A percentile compares a stretch with the other conserved stretches of the same genome.
phyloP scores from a whole-genome alignment of 164 flowering plant species.

The Santalum album region DNA sequence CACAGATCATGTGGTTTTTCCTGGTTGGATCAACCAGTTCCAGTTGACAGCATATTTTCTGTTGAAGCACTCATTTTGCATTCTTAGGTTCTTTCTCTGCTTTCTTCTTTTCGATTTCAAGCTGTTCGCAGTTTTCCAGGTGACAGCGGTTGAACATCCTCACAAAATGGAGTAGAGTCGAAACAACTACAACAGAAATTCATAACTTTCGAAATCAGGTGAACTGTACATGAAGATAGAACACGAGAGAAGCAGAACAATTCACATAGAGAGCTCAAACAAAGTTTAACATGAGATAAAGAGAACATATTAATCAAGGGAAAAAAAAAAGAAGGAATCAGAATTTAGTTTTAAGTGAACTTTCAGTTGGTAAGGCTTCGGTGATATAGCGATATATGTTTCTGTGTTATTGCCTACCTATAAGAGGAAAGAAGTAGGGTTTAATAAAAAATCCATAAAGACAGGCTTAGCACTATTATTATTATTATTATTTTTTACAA shows the following conservation, averaged over 20 bases:
- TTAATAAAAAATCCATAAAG: no score
- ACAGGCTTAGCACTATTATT: no score
- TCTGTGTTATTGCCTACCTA: no score
- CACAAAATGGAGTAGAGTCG: slow-evolving; percentile 69
- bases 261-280: background rate
- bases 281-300: no score
- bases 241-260: background rate
- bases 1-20: background rate
- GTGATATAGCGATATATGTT: no score
- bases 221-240: background rate
- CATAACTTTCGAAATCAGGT: background rate
- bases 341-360: no score
- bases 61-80: background rate
- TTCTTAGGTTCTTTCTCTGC: slow-evolving; percentile 57
- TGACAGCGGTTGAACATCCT: slow-evolving; percentile 67
- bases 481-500: no score
- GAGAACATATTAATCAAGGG: no score
- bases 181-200: slow-evolving; percentile 44
- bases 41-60: background rate
- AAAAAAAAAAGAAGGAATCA: no score
- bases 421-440: no score
- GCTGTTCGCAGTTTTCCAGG: slow-evolving; percentile 78
- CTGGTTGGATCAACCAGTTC: background rate
- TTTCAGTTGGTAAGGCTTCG: no score
- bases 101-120: slow-evolving; percentile 71